A percentile compares a stretch with the other conserved stretches of the same genome.
Conservation (phyloP, 1,139 yeast genomes). For the Hyphopichia buzzinii region DNA sequence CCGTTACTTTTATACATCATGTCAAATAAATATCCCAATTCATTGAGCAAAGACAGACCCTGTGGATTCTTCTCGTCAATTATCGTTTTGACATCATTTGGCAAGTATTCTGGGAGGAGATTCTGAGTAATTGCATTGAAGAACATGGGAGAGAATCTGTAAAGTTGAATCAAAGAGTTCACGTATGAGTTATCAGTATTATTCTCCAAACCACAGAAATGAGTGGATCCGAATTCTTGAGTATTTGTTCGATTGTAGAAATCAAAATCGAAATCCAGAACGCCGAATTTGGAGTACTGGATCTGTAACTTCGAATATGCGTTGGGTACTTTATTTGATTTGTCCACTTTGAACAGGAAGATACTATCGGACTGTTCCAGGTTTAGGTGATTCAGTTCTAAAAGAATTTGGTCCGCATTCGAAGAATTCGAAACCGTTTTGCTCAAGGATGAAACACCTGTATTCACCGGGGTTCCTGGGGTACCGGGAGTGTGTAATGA, state of each 20-base stretch:
- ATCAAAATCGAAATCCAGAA: conserved; percentile 89
- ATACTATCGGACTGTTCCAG: conserved; percentile 15
- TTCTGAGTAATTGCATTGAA: conserved; percentile 62
- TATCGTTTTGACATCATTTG: conserved; percentile 33
- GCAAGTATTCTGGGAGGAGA: conserved; percentile 58
- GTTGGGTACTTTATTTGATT: conserved; percentile 50
- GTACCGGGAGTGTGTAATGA: conserved; percentile 3
- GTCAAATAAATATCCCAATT: conserved; percentile 84
- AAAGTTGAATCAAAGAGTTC: conserved; percentile 79
- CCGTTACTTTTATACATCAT: conserved; percentile 86
- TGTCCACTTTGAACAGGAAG: conserved; percentile 24
- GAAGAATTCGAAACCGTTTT: conserved; percentile 13
- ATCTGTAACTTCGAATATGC: conserved; percentile 76
- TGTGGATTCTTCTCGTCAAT: conserved; percentile 29
- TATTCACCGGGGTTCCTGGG: not conserved
- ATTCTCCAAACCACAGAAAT: conserved; percentile 82
- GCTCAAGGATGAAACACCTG: conserved; percentile 2
- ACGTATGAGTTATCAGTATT: conserved; percentile 80
- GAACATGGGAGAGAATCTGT: conserved; percentile 71
- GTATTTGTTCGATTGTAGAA: conserved; percentile 66
- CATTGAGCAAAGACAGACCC: conserved; percentile 63
- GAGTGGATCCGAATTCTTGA: conserved; percentile 9
- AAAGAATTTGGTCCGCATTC: conserved; percentile 1
- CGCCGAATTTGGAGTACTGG: conserved; percentile 86
- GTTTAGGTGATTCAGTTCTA: conserved; percentile 1